Evolutionary conservation across 2,329 filamentous ascomycete species (phyloP).

Genomic region (Aspergillus cejpii): DNA sequence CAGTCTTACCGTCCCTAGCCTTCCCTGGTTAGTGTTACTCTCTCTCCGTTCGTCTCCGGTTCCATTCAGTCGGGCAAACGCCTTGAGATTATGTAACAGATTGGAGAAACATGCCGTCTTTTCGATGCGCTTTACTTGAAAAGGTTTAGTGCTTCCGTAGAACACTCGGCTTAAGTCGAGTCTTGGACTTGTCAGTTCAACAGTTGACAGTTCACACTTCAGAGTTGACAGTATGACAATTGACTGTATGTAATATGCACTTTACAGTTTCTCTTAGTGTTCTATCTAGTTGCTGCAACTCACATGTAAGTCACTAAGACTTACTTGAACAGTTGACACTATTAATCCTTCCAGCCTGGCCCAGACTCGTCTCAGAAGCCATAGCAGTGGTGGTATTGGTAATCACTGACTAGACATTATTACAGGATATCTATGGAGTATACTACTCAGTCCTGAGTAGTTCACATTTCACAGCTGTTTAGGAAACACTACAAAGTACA

Average conservation of each 20-base stretch:
- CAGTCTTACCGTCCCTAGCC: slow-evolving; percentile 9
- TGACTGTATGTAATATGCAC: not conserved
- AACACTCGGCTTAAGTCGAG: not conserved
- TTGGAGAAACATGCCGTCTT: not conserved
- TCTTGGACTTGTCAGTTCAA: not conserved
- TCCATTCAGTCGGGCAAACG: slow-evolving; percentile 1
- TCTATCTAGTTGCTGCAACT: not conserved
- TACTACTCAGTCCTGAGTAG: no score
- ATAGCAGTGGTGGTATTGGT: no score
- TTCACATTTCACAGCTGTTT: no score
- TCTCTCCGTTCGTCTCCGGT: no score
- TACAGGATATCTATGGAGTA: no score
- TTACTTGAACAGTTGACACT: no score
- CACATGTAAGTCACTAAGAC: not conserved
- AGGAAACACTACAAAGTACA: no score
- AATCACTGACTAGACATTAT: no score
- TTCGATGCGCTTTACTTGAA: not conserved
- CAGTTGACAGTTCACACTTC: not conserved
- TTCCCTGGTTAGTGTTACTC: no score
- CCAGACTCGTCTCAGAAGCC: no score
- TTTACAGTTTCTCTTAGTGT: not conserved
- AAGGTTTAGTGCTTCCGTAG: not conserved
- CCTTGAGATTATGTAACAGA: slow-evolving; percentile 1
- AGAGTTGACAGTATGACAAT: not conserved
- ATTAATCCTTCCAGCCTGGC: no score